These are phyloP conservation scores for Solanum etuberosum DNA, from an alignment of 257 asterid species.

Conservation along the genomic window DNA sequence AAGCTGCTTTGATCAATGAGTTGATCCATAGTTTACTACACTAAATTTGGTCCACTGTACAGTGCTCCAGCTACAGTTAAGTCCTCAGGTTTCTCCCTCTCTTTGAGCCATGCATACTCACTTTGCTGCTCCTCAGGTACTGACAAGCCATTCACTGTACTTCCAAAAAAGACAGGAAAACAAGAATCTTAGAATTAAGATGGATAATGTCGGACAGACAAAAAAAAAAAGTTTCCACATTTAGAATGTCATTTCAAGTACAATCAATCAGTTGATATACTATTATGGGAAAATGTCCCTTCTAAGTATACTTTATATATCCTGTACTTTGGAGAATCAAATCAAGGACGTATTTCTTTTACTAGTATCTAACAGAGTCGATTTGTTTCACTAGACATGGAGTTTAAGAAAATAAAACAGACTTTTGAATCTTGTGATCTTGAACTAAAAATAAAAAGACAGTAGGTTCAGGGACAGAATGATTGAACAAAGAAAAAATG, in stretches of 20 bases:
- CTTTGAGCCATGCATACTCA: constrained; percentile 62
- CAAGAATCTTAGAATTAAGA: neutral
- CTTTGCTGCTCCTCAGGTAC: constrained; percentile 20
- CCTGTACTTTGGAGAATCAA: neutral
- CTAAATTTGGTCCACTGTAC: constrained; percentile 63
- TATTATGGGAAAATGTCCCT: neutral
- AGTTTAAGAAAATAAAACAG: no score
- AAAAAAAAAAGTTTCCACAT: neutral
- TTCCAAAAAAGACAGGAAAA: neutral
- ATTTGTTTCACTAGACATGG: no score
- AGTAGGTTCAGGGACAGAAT: neutral
- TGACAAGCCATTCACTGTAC: constrained; percentile 20
- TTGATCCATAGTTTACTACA: constrained; percentile 9
- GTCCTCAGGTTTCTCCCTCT: constrained; percentile 64
- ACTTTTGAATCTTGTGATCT: neutral
- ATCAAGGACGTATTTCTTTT: neutral
- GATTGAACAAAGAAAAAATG: neutral
- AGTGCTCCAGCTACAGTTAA: constrained; percentile 31
- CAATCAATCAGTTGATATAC: neutral
- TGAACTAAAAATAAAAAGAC: no score
- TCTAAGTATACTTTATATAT: no score
- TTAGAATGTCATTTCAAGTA: neutral
- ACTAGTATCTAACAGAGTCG: neutral
- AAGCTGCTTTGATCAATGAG: neutral
- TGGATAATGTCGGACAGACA: neutral